Base-by-base conservation (phyloP, 2,329 filamentous ascomycete genomes). In the Monosporascus sp. region DNA sequence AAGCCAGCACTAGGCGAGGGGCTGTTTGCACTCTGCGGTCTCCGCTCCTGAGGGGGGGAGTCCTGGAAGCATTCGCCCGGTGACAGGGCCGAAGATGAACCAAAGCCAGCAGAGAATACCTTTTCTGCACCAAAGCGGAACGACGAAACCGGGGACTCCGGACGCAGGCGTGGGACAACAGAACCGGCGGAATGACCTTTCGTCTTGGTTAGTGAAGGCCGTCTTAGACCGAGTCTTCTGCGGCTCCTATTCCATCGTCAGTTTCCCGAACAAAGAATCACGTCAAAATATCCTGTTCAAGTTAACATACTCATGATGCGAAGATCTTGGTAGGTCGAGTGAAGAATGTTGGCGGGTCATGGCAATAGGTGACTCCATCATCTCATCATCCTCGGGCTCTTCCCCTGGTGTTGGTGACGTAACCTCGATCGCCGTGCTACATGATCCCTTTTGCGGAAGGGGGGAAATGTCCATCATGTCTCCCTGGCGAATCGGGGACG, bases 381-480 rank as follows among this genome's bases (percentile, higher is more conserved):
- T 74, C 70, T 79, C 78, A 28, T 80, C 66, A 44, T 68, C 73
- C 28, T 72, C 68, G 55, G 68, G 60, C 48, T 72, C 70, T 54
- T 76, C 72, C 17, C 74, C 78, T 8, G 87, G 87, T 2, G 87
- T 88, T 2, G 91, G 89, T 31, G 89, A 92, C 31, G 84, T 80
- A 51, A 90, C 72, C 59, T 87, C 85, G 58, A 89, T 77, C 60
- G 87, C 79, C 31, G 78, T 70, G 72, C 78, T 72, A 65, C 84
- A 91, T 14, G 88, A 80, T 31, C 81, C 77, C 76, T 96, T 97
- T 76, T 96, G 91, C 55, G 91, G 92, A 41, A 97, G 74, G 40
- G 94, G 93, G 45, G 93, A 97, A 70, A 97, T 86, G 66, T 97
- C 92, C 91, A 97, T 96, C 52, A 84, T 78, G 69, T 96, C 91